phyloP scores from a whole-genome alignment of 2,329 filamentous ascomycete species.

The Parascedosporium putredinis region DNA sequence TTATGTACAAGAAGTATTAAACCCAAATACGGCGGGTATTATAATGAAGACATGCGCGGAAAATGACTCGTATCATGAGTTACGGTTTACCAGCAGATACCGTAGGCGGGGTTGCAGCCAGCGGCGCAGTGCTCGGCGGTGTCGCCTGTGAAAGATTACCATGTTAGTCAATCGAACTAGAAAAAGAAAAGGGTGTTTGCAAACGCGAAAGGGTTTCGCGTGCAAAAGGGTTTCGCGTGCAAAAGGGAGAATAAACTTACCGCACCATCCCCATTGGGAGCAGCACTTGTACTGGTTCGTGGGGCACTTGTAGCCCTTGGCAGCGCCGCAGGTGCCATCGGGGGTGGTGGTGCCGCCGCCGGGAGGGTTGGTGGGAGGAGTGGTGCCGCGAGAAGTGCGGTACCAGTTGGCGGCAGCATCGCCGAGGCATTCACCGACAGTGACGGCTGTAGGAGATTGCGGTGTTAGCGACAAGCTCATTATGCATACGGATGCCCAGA shows the following conservation, averaged over 20 bases:
- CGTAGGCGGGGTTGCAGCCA: slow-evolving; percentile 7
- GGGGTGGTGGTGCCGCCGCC: slow-evolving; percentile 1
- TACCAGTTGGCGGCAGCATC: slow-evolving; percentile 46
- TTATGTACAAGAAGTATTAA: too few relatives aligned
- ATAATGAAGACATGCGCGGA: too few relatives aligned
- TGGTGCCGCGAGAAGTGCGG: slow-evolving; percentile 9
- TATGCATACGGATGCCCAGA: neutral
- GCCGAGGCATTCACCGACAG: slow-evolving; percentile 37
- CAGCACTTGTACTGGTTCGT: slow-evolving; percentile 6
- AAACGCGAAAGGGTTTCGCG: too few relatives aligned
- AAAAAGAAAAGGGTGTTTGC: too few relatives aligned
- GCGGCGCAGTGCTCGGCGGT: slow-evolving; percentile 8
- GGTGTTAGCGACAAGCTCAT: too few relatives aligned
- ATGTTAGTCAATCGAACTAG: too few relatives aligned
- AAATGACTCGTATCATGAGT: too few relatives aligned
- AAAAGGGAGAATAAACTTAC: too few relatives aligned
- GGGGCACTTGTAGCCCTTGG: slow-evolving; percentile 3
- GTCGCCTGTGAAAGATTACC: too few relatives aligned
- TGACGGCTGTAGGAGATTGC: slow-evolving; percentile 16
- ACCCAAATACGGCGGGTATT: too few relatives aligned
- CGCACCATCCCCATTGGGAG: slow-evolving; percentile 5
- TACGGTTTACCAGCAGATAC: slow-evolving; percentile 6
- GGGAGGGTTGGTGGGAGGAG: neutral
- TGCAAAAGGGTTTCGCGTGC: too few relatives aligned
- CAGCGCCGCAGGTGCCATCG: slow-evolving; percentile 8